phyloP scores from a whole-genome alignment of 2,329 filamentous ascomycete species.

The Penicillium sp. region DNA sequence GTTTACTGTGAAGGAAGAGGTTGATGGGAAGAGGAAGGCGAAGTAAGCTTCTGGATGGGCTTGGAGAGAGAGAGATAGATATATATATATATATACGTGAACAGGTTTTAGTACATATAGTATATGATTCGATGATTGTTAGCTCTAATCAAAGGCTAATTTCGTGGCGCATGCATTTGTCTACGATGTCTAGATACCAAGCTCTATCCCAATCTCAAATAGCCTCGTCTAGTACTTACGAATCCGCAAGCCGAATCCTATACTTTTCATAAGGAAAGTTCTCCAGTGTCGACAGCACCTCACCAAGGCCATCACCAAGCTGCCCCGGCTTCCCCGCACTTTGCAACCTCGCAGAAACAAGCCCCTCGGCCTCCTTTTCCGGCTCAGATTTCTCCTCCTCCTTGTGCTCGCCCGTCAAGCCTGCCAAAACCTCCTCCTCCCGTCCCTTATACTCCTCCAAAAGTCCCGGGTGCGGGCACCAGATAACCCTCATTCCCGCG shows the following conservation, averaged over 20 bases:
- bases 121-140: background rate
- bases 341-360: conserved; percentile 43
- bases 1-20: conserved; percentile 39
- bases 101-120: background rate
- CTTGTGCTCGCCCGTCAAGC: conserved; percentile 73
- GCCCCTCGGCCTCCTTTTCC: conserved; percentile 45
- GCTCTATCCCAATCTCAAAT: background rate
- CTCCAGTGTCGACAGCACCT: conserved; percentile 58
- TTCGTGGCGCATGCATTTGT: background rate
- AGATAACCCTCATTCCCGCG: conserved; percentile 93
- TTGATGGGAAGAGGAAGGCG: conserved; percentile 24
- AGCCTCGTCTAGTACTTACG: background rate
- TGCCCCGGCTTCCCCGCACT: conserved; percentile 57
- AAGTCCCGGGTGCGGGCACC: conserved; percentile 84
- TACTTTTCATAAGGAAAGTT: conserved; percentile 65
- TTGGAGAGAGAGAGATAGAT: background rate
- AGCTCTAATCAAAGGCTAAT: background rate
- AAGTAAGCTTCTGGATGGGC: conserved; percentile 15
- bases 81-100: background rate
- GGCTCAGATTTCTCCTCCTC: conserved; percentile 52
- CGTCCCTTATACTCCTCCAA: conserved; percentile 75
- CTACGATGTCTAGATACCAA: background rate
- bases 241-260: conserved; percentile 54
- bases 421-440: conserved; percentile 83
- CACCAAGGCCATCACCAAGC: conserved; percentile 65